Base-by-base conservation (phyloP, 371 early-diverging fungal genomes). In the Rhizopus arrhizus region DNA sequence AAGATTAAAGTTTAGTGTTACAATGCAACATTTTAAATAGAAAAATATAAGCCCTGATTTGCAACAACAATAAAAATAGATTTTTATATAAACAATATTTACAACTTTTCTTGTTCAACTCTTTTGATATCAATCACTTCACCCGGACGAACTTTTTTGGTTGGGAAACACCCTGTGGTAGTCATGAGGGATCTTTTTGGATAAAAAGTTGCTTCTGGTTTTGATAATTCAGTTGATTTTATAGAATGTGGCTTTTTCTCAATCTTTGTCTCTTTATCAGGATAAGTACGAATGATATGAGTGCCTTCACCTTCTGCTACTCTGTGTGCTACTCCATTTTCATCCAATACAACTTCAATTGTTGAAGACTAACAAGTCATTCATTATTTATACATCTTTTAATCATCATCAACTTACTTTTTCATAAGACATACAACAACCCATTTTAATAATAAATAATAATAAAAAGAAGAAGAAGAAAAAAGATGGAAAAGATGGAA, bases 261-360 rank as follows among this genome's bases (percentile, higher is more conserved):
- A 45, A 63, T 57, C 11, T 46, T 56, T 8, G 63, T 63, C 40
- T 58, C 58, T 10, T 63, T 63, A 32, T 63, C 63, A 3, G 63
- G 63, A 31, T 31, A 47, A 12, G 67, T 69, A 50, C 66, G 61
- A 13, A 78, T 68, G 8, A 68, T 56, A 56, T 78, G 78, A 9
- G 78, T 78, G 3, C 78, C 78, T 47, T 75, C 58, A 9, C 78
- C 78, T 35, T 66, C 48, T 3, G 69, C 61, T 34, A 78, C 78
- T 33, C 72, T 56, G 15, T 62, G 69, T 10, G 78, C 78, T 5
- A 73, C 66, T 31, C 78, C 78, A 42, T 73, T 59, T 10, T 56
- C 56, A 65, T 78, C 78, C 13, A 78, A 46, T 2, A 59, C 61
- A 12, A 78, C 78, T 68, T 78, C 78, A 40, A 70, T 64, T 15